Evolutionary conservation across 2,329 filamentous ascomycete genomes (phyloP).

Genomic region (Alternaria novae-zelandiae): DNA sequence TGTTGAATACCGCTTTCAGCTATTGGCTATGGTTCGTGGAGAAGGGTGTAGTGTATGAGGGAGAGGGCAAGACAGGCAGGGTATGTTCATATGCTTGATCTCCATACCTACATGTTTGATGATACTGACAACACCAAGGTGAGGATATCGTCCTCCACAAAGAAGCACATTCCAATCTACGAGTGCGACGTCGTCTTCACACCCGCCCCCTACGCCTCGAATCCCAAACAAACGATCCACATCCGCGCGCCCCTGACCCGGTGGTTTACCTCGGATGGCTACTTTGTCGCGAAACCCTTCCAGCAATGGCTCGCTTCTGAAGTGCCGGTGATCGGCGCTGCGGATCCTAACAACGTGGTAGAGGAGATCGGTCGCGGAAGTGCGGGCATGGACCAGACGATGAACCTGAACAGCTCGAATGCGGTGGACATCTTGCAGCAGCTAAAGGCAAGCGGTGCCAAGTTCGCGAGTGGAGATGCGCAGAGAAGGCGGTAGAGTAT

Average conservation of each 20-base stretch:
- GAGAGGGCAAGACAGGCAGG: constrained; percentile 71
- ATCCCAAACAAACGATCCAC: constrained; percentile 54
- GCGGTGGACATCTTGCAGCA: constrained; percentile 46
- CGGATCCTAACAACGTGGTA: constrained; percentile 64
- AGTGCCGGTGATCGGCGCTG: constrained; percentile 69
- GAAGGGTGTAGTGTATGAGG: constrained; percentile 80
- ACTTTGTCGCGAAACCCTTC: constrained; percentile 76
- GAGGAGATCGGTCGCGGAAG: constrained; percentile 52
- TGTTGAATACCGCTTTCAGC: constrained; percentile 79
- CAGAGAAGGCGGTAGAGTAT: constrained; percentile 41
- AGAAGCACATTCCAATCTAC: constrained; percentile 85
- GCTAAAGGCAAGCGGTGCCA: constrained; percentile 43
- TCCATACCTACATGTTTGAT: not conserved
- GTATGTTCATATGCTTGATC: constrained; percentile 48
- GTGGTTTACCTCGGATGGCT: constrained; percentile 77
- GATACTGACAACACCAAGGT: constrained; percentile 59
- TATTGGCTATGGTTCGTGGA: constrained; percentile 87
- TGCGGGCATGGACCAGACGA: constrained; percentile 22
- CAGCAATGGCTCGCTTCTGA: constrained; percentile 77
- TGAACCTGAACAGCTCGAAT: constrained; percentile 40
- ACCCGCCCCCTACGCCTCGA: constrained; percentile 39
- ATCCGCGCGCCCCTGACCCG: constrained; percentile 70
- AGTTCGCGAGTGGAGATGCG: constrained; percentile 35
- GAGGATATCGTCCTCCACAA: constrained; percentile 72
- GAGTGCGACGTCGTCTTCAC: constrained; percentile 69